These are phyloP conservation scores for Zarea fungicola DNA, from an alignment of 2,329 filamentous ascomycete genomes.

Conservation along the genomic window DNA sequence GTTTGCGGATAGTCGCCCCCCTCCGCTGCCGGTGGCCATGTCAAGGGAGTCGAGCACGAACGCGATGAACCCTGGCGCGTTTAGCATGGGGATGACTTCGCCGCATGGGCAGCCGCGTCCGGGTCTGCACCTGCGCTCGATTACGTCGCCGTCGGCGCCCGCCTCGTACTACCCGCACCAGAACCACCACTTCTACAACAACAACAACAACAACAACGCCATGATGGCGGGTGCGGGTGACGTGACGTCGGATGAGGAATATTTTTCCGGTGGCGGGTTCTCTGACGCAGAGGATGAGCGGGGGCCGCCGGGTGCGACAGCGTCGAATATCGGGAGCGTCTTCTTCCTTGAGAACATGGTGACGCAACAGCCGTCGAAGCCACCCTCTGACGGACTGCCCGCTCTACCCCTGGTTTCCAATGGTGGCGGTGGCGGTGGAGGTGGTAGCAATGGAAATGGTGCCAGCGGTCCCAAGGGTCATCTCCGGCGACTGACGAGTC, in stretches of 20 bases:
- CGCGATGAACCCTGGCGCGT: slow-evolving; percentile 58
- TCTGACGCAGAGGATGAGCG: slow-evolving; percentile 69
- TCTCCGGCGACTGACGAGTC: slow-evolving; percentile 25
- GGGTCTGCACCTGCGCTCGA: slow-evolving; percentile 70
- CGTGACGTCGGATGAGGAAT: slow-evolving; percentile 72
- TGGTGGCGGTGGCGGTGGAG: no score
- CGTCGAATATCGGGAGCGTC: slow-evolving; percentile 37
- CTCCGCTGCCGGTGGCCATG: no score
- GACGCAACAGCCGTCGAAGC: slow-evolving; percentile 47
- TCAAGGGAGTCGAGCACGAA: slow-evolving; percentile 57
- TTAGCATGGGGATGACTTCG: slow-evolving; percentile 41
- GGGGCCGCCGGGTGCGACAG: slow-evolving; percentile 23
- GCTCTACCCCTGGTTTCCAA: no score
- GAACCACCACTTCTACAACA: no score
- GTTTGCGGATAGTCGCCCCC: slow-evolving; percentile 68
- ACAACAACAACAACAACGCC: no score
- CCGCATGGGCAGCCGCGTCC: no score
- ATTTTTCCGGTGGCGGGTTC: slow-evolving; percentile 64
- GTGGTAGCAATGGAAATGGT: no score
- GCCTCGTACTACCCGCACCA: slow-evolving; percentile 50
- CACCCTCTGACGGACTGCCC: no score
- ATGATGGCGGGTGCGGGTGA: slow-evolving; percentile 51
- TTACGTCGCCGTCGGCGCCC: slow-evolving; percentile 71
- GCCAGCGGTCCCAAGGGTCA: slow-evolving; percentile 12
- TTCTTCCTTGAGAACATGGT: slow-evolving; percentile 59